Evolutionary conservation across 225 moss, liverwort and hornwort genomes (phyloP).

Genomic region (Polytrichum formosum): DNA sequence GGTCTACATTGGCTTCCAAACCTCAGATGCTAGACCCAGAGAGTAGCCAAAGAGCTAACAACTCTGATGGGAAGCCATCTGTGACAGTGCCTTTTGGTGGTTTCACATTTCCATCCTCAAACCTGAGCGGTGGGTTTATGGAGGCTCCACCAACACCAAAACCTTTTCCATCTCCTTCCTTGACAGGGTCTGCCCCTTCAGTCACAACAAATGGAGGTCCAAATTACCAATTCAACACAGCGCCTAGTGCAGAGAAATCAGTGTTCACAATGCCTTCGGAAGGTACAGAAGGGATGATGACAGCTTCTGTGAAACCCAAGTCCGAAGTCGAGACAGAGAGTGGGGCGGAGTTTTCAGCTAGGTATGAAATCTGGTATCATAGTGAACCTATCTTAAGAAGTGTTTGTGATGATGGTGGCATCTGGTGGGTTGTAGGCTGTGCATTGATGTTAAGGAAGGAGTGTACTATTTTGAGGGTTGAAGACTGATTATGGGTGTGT

Average conservation of each 20-base stretch:
- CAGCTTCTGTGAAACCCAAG: conserved; percentile 27
- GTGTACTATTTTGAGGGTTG: too few relatives aligned
- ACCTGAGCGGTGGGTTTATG: conserved; percentile 36
- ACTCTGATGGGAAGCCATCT: conserved; percentile 25
- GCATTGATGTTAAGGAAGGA: too few relatives aligned
- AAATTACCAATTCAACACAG: conserved; percentile 49
- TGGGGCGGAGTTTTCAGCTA: conserved; percentile 51
- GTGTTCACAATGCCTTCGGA: conserved; percentile 24
- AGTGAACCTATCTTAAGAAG: not conserved
- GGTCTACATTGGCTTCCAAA: conserved; percentile 29
- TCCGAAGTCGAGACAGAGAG: conserved; percentile 32
- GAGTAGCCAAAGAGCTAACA: conserved; percentile 6
- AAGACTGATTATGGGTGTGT: conserved; percentile 2
- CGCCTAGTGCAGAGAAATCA: conserved; percentile 25
- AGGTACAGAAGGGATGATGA: conserved; percentile 21
- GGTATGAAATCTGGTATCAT: conserved; percentile 30
- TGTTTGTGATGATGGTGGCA: not conserved
- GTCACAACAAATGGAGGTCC: conserved; percentile 33
- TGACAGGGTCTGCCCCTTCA: conserved; percentile 27
- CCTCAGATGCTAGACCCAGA: conserved; percentile 28
- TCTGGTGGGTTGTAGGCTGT: too few relatives aligned
- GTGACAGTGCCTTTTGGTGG: conserved; percentile 29
- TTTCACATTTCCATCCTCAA: conserved; percentile 67
- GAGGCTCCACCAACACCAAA: conserved; percentile 95
- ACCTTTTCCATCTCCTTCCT: conserved; percentile 70